These are phyloP conservation scores for Setaria italica DNA, from an alignment of 202 grass and related monocot genomes.

Conservation along the genomic window DNA sequence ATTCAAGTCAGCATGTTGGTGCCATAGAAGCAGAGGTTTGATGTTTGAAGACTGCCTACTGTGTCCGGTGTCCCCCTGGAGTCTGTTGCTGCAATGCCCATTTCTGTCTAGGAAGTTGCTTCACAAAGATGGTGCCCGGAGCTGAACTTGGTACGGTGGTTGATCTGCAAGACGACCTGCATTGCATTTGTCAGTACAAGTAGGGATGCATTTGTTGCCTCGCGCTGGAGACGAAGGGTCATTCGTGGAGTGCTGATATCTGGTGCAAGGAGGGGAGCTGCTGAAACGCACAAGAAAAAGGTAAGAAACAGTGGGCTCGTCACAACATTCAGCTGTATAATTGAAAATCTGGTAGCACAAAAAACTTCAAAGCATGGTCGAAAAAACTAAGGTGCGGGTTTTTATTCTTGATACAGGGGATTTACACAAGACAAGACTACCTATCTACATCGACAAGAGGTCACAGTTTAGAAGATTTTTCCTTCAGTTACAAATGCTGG, in stretches of 20 bases:
- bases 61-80: neutral
- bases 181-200: too few relatives aligned
- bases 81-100: neutral
- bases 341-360: neutral
- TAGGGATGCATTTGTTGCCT: too few relatives aligned
- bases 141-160: neutral
- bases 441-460: slow-evolving; percentile 83
- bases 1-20: neutral
- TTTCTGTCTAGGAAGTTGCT: neutral
- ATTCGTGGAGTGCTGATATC: slow-evolving; percentile 74
- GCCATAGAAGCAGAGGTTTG: neutral
- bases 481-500: slow-evolving; percentile 22
- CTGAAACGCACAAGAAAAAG: slow-evolving; percentile 90
- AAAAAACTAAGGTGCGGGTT: slow-evolving; percentile 26
- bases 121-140: too few relatives aligned
- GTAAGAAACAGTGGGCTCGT: slow-evolving; percentile 38
- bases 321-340: slow-evolving; percentile 23
- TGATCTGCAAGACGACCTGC: neutral
- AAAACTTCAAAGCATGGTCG: neutral
- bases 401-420: slow-evolving; percentile 67
- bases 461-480: slow-evolving; percentile 61
- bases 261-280: slow-evolving; percentile 97
- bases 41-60: too few relatives aligned
- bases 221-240: slow-evolving; percentile 43
- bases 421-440: slow-evolving; percentile 70